A percentile compares a stretch with the other conserved stretches of the same genome.
phyloP scores from a whole-genome alignment of 345 rosid species.

The Tarenaya hassleriana region DNA sequence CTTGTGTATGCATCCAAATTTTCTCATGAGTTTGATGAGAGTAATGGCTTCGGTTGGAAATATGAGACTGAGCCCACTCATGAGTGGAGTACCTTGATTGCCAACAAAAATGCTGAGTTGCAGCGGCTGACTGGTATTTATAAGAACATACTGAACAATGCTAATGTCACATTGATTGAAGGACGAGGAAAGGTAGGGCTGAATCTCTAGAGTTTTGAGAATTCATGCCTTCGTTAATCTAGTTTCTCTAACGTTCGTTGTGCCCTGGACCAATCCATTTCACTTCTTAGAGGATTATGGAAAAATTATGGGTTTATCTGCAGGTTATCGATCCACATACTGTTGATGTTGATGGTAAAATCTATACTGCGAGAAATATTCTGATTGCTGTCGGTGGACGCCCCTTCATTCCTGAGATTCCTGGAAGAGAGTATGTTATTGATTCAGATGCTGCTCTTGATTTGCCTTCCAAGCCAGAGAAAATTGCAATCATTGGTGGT shows the following conservation, averaged over 20 bases:
- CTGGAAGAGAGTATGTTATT: slow-evolving; percentile 74
- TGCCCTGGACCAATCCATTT: not conserved
- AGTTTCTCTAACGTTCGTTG: not conserved
- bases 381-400: slow-evolving; percentile 87
- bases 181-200: slow-evolving; percentile 88
- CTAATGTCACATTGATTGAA: slow-evolving; percentile 68
- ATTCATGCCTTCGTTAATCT: not conserved
- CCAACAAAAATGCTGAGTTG: slow-evolving; percentile 90
- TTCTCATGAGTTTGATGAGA: slow-evolving; percentile 87
- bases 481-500: slow-evolving; percentile 84
- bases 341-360: slow-evolving; percentile 78
- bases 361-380: slow-evolving; percentile 62
- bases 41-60: slow-evolving; percentile 87
- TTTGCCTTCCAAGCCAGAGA: slow-evolving; percentile 76
- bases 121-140: slow-evolving; percentile 85
- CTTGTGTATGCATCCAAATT: slow-evolving; percentile 85
- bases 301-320: slow-evolving; percentile 9
- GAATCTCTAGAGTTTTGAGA: slow-evolving; percentile 1
- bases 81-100: slow-evolving; percentile 90
- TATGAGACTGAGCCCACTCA: slow-evolving; percentile 70
- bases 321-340: slow-evolving; percentile 86
- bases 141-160: slow-evolving; percentile 61
- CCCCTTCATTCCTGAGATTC: slow-evolving; percentile 84
- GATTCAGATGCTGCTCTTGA: slow-evolving; percentile 98
- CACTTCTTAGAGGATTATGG: not conserved